phyloP scores from a whole-genome alignment of 768 basidiomycete genomes.

The Coprinellus aureogranulatus region DNA sequence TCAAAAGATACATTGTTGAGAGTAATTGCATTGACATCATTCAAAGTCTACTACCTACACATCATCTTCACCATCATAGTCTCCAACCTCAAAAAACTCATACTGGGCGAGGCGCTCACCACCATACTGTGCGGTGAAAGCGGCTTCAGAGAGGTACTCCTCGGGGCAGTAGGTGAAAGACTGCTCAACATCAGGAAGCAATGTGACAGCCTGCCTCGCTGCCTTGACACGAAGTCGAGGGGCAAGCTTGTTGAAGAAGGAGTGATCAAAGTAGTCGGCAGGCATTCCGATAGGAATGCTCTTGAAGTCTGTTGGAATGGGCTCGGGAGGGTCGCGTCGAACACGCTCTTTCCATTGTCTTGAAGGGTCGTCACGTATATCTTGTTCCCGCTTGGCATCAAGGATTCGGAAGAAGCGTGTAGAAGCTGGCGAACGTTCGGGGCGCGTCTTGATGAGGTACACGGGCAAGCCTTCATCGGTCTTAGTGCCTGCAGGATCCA shows the following conservation, averaged over 20 bases:
- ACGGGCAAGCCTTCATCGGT: neutral
- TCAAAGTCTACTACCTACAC: no score
- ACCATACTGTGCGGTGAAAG: neutral
- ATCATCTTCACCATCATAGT: neutral
- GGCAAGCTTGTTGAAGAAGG: conserved; percentile 10
- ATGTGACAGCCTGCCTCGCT: neutral
- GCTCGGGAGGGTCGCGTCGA: neutral
- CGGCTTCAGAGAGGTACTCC: neutral
- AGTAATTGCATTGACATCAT: no score
- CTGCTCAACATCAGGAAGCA: neutral
- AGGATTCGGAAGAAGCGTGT: conserved; percentile 4
- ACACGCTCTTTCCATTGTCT: neutral
- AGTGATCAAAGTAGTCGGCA: conserved; percentile 13
- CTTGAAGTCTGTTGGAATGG: neutral
- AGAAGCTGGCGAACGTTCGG: conserved; percentile 3
- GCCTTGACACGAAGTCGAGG: neutral
- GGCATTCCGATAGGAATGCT: conserved; percentile 11
- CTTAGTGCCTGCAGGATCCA: conserved; percentile 10
- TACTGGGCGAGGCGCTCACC: neutral
- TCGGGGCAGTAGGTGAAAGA: neutral
- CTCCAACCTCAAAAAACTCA: neutral
- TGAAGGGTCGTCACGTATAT: neutral
- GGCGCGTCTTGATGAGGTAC: conserved; percentile 7
- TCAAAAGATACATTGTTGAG: no score
- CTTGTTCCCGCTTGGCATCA: neutral